A percentile compares a stretch with the other conserved stretches of the same genome.
phyloP scores from a whole-genome alignment of 1,284 basidiomycete species.

The Moesziomyces parantarcticus region DNA sequence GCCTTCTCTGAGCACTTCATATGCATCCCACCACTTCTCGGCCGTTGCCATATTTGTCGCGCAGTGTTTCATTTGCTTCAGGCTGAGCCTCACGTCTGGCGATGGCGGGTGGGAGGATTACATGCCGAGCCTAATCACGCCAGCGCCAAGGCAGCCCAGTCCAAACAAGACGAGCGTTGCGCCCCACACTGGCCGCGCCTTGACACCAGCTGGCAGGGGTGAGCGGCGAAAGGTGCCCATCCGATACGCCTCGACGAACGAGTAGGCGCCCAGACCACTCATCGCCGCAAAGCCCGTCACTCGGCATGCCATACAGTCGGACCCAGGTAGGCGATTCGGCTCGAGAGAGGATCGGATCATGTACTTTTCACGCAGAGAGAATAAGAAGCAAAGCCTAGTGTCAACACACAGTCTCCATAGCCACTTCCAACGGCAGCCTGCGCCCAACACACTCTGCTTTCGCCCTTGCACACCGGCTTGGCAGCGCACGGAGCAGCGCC shows the following conservation, averaged over 20 bases:
- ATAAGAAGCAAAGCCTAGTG: conserved; percentile 4
- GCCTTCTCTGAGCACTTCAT: no score
- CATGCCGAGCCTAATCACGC: conserved; percentile 40
- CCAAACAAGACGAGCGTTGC: conserved; percentile 46
- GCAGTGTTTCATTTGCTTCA: no score
- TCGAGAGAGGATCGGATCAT: conserved; percentile 37
- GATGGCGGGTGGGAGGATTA: background rate
- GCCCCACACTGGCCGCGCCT: conserved; percentile 49
- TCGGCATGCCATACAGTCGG: conserved; percentile 59
- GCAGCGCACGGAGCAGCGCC: no score
- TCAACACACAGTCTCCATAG: conserved; percentile 14
- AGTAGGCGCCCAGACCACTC: conserved; percentile 51
- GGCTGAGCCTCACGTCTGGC: no score
- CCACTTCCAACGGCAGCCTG: no score
- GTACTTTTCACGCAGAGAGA: conserved; percentile 13
- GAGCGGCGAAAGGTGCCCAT: conserved; percentile 48
- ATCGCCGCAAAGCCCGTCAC: conserved; percentile 62
- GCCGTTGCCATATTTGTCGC: no score
- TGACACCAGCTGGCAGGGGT: conserved; percentile 24
- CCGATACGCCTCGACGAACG: conserved; percentile 58
- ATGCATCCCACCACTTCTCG: no score
- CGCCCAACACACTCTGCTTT: no score
- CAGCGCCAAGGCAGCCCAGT: conserved; percentile 42
- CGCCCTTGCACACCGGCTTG: no score
- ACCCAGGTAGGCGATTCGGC: conserved; percentile 22